Evolutionary conservation across 495 filamentous ascomycete genomes (phyloP), one percentile per base, ranked within the genome.

Genomic region (Annulohypoxylon bovei): DNA sequence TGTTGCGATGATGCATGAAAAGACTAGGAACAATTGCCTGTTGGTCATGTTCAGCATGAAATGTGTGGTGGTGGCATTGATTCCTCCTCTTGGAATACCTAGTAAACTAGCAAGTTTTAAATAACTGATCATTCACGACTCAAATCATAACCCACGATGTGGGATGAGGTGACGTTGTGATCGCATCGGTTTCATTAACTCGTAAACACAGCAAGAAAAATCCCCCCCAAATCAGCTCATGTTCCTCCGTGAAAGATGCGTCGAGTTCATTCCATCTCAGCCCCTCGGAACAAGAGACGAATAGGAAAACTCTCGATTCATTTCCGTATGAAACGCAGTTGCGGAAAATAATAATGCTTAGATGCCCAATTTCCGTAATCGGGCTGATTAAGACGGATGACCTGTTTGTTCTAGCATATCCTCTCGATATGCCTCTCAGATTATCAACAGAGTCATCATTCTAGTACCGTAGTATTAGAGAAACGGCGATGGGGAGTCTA

Each of bases 141-240:
- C 9, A n/a, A 22, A 37, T 50, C 58, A 50, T 25, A 20, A n/a
- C 16, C 16, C 16, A 23, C 16, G 22, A 16, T 35, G 42, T 32
- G 12, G 62, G n/a, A 27, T 50, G 23, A 27, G 23, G 23, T 23
- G 23, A 6, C n/a, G 46, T 50, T 50, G 23, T n/a, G 30, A 25
- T 57, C 25, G 9, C 16, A 14, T 47, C 37, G 9, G 18, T 22
- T 32, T 61, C 56, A 67, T 60, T 67, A 61, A 18, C 50, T 46
- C 40, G 25, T 46, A 39, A 58, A 62, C 37, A 22, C 20, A 12
- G 40, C 22, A 55, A 56, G 22, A 55, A 40, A 58, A 39, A 32
- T 55, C 23, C 65, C 49, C 61, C 39, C 49, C 49, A 53, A 53
- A 53, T 53, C 27, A 33, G 16, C 28, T 53, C 49, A 22, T 25